Evolutionary conservation across 2,329 filamentous ascomycete species (phyloP), one percentile per base, ranked within the genome.

Genomic region (Cyphellophora attinorum): DNA sequence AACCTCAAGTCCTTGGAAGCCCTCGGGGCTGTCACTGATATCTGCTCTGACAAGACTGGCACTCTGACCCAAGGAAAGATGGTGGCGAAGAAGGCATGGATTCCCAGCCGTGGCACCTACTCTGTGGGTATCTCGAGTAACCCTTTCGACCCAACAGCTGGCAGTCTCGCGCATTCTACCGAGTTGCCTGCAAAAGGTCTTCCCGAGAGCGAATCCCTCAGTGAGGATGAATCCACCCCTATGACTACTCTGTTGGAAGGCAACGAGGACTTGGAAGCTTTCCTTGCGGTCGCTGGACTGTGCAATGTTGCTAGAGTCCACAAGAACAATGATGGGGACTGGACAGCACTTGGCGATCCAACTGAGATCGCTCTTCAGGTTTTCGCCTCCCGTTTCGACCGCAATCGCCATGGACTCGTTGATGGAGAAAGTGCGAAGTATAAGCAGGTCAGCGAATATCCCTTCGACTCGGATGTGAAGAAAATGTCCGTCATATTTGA

Each of bases 351-450:
- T 31, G 79, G 77, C 27, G 77, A 81, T 44, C 76, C 76, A 0
- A 83, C 79, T 1, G 80, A 85, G 47, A 81, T 85, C 40, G 79
- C 80, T 2, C 80, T 85, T 29, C 79, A 84, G 46, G 80, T 85
- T 0, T 82, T 85, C 50, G 76, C 78, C 6, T 73, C 70, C 27
- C 73, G 80, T 10, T 85, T 85, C 51, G 62, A 73, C 36, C 75
- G 74, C 66, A 76, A 76, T 40, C 66, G 72, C 6, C 60, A 67
- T 11, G 59, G 61, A 6, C 67, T 72, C 45, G 68, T 66, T 0
- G 59, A 62, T 10, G 70, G 67, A 2, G 61, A 70, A 2, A 58
- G 58, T 3, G 60, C 70, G 0, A 48, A 61, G 17, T 79, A 74
- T 74, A 61, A 59, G 13, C 65, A 79, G 45, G 58, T 77, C 15